Conservation (phyloP, 306 rosid species). For the Prunus davidiana region DNA sequence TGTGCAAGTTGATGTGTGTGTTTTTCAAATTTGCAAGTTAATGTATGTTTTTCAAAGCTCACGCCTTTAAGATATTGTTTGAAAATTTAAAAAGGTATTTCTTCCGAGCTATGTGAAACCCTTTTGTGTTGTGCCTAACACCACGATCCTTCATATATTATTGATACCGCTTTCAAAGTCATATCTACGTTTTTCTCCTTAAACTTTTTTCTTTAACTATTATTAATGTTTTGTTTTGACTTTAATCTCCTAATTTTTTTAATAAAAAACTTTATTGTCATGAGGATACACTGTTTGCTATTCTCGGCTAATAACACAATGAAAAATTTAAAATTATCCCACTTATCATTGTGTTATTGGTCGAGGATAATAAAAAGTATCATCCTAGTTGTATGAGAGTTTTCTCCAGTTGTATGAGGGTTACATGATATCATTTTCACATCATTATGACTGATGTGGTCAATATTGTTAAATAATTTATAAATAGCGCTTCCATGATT, state of each 20-base stretch:
- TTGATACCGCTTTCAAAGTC: background rate
- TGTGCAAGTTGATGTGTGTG: slow-evolving; percentile 4
- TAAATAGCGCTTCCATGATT: background rate
- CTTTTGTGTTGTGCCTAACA: background rate
- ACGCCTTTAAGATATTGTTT: background rate
- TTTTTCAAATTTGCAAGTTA: slow-evolving; percentile 3
- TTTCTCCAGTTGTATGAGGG: no score
- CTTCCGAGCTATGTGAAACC: background rate
- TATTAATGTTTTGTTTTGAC: background rate
- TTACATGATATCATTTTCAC: slow-evolving; percentile 1
- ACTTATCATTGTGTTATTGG: no score
- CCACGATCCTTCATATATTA: background rate
- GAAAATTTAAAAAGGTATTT: background rate
- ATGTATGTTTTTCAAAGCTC: slow-evolving; percentile 22
- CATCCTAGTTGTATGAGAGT: no score
- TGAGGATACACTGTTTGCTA: no score
- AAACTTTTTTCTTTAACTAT: background rate
- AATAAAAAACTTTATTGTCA: no score
- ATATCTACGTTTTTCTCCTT: background rate
- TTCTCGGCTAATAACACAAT: fast-evolving
- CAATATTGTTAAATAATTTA: background rate
- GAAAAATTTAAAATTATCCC: no score
- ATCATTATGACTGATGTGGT: background rate
- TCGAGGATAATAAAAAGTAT: no score
- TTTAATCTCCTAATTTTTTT: background rate